A percentile compares a stretch with the other conserved stretches of the same genome.
phyloP scores from a whole-genome alignment of 208 protist species.

The Leptomonas pyrrhocoris region DNA sequence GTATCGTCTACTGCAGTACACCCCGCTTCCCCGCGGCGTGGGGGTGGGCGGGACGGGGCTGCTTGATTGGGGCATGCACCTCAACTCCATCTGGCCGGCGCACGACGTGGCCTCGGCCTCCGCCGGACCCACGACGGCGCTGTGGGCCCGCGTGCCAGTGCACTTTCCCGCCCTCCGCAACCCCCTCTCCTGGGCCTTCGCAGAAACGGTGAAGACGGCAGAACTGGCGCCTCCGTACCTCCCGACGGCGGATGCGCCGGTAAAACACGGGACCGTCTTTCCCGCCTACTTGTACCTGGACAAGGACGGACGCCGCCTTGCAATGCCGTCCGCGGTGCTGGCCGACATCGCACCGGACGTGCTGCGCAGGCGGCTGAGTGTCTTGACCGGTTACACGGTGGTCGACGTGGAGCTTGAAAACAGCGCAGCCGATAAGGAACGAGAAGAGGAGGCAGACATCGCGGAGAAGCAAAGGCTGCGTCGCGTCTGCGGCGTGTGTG shows the following conservation, averaged over 20 bases:
- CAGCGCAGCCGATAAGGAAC: not conserved
- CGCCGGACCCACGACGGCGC: not conserved
- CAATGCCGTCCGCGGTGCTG: conserved; percentile 38
- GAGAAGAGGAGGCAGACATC: not conserved
- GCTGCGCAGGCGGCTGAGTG: conserved; percentile 26
- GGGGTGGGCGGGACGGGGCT: conserved; percentile 60
- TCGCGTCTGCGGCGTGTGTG: conserved; percentile 10
- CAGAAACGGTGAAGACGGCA: conserved; percentile 37
- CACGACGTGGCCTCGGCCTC: not conserved
- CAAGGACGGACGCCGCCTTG: conserved; percentile 53
- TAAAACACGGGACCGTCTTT: conserved; percentile 34
- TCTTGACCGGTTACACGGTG: conserved; percentile 30
- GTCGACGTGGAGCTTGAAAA: conserved; percentile 22
- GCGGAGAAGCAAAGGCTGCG: not conserved
- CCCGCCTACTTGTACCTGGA: conserved; percentile 58
- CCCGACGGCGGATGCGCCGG: conserved; percentile 20
- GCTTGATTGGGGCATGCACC: conserved; percentile 74
- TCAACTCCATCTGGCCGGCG: conserved; percentile 28
- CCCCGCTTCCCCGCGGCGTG: conserved; percentile 45
- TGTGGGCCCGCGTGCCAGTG: conserved; percentile 37
- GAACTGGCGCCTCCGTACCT: conserved; percentile 27
- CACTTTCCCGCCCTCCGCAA: conserved; percentile 39
- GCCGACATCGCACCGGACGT: conserved; percentile 19
- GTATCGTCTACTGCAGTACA: conserved; percentile 37
- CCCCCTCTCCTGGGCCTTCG: conserved; percentile 74